Conservation (phyloP, 371 early-diverging fungal genomes). For the Zychaea mexicana region DNA sequence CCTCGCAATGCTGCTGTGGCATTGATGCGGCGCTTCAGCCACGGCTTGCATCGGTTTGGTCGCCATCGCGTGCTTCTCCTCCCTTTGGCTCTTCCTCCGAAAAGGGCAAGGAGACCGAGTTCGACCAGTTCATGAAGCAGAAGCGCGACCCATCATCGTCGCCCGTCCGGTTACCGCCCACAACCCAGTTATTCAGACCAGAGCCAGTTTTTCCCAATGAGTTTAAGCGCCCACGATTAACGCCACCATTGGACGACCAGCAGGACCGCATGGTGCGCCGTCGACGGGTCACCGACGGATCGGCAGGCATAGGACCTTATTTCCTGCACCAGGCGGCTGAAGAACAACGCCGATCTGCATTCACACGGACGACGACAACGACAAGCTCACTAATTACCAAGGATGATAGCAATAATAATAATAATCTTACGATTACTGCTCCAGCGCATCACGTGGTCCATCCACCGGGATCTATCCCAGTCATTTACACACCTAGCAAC, state of each 20-base stretch:
- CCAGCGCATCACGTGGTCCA: neutral
- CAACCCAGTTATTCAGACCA: constrained; percentile 27
- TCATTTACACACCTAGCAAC: constrained; percentile 32
- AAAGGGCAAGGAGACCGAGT: constrained; percentile 18
- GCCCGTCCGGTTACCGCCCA: constrained; percentile 12
- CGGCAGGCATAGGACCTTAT: constrained; percentile 2
- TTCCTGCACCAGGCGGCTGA: neutral
- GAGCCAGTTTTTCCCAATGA: constrained; percentile 35
- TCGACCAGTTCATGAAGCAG: constrained; percentile 29
- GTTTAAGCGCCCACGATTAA: constrained; percentile 7
- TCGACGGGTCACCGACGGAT: constrained; percentile 8
- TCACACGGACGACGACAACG: constrained; percentile 9
- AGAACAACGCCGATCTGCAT: constrained; percentile 15
- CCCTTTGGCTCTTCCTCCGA: neutral
- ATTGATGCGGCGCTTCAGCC: constrained; percentile 16
- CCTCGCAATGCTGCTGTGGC: constrained; percentile 28
- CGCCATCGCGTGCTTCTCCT: constrained; percentile 6
- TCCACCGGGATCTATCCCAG: constrained; percentile 19
- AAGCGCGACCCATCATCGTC: constrained; percentile 26
- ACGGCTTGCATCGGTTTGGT: constrained; percentile 11
- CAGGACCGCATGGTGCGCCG: neutral
- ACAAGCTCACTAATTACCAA: neutral
- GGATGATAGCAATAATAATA: constrained; percentile 1
- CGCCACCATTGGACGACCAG: constrained; percentile 14
- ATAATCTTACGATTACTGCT: neutral